Base-by-base conservation (phyloP, 805 yeast genomes). In the Zygoascus biomembranicola region DNA sequence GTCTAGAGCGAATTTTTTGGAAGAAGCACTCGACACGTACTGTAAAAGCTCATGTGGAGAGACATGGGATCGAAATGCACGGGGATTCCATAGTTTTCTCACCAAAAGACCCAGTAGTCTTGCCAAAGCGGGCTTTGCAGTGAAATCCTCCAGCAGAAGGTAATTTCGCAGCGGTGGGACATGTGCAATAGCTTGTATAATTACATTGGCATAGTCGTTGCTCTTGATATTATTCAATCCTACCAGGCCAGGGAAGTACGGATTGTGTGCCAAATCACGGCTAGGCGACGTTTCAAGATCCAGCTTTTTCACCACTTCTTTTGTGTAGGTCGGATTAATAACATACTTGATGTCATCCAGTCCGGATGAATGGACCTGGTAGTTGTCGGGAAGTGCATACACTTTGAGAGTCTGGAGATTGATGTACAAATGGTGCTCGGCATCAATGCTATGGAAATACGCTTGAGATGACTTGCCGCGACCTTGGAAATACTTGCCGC, bases 401-500 rank as follows among this genome's bases (percentile, higher is more conserved):
- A 77, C 73, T 52, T 74, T 77, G 47, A 73, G 63, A 1, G 76
- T 77, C 13, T 65, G 62, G 52, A 87, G 70, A 61, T 78, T 83
- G 49, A 87, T 72, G 61, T 71, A 87, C 1, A 85, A 75, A 63
- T 80, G 86, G 62, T 84, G 90, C 59, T 77, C 74, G 4, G 73
- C 77, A 54, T 81, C 75, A 18, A 87, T 72, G 1, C 89, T 76
- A 64, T 87, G 95, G 14, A 71, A 63, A 61, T 80, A 84, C 0
- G 90, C 90, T 20, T 82, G 82, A 0, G 90, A 79, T n/a, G 77
- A 65, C 53, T 67, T 70, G 1, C 81, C 77, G 23, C 89, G 73
- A 0, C 95, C 95, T 59, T 81, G 84, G 51, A 80, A 76, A 66
- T 80, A 87, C 61, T 78, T 82, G 35, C 90, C 92, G 68, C 95